Evolutionary conservation across 495 filamentous ascomycete genomes (phyloP), one percentile per base, ranked within the genome.

Genomic region (Durotheca rogersii): DNA sequence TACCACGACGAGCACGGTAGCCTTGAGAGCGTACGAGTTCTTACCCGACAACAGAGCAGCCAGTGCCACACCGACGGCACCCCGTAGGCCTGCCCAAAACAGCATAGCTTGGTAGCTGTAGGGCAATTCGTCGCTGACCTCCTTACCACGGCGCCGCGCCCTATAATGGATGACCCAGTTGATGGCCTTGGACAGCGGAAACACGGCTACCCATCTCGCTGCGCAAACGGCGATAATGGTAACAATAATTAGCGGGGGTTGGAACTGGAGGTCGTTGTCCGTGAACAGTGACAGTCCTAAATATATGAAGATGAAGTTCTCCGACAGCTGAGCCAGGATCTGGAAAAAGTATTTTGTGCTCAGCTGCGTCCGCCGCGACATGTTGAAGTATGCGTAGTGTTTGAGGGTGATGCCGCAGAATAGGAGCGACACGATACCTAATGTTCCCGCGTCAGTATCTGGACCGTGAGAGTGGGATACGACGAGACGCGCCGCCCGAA

Each of bases 231-330:
- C 90, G 44, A 94, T 67, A 6, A 95, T 83, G 0, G 92, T 87
- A 41, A 98, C 84, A 30, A 98, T 81, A 54, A 97, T 96, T 64
- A 98, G 88, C n/a, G 95, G 79, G 0, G 93, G 93, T 60, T 95
- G 93, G 73, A 91, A 97, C 36, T 85, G 80, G n/a, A 97, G 74
- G 17, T 85, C 77, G 15, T 80, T 80, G 56, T 96, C 90, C 2
- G 94, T 95, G 66, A 98, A 96, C 20, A 98, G 78, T 1, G 93
- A 90, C 10, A 98, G 75, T 0, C 93, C 93, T 1, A 98, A 81
- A 64, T 97, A 98, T 68, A 98, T 98, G 74, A 98, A 98, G 62
- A 98, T 98, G 56, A 98, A 98, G 69, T 98, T 98, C 72, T 98
- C 93, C 0, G 91, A 93, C 29, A 98, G 74, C 67, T 97, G 94